Evolutionary conservation across 2,329 filamentous ascomycete species (phyloP), one percentile per base, ranked within the genome.

Genomic region (Teratosphaeria epicoccoides): DNA sequence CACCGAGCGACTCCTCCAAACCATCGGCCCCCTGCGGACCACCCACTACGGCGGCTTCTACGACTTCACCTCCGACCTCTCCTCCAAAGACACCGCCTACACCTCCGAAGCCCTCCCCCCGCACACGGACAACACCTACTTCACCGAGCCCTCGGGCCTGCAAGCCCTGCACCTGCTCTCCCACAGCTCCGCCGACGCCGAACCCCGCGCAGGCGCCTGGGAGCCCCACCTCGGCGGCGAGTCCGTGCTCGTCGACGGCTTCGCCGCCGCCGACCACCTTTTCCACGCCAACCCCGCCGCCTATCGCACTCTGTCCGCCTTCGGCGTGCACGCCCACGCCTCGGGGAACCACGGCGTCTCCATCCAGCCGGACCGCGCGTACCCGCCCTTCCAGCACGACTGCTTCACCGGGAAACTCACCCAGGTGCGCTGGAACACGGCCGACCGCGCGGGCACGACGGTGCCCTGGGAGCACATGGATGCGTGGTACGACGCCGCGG

Each of bases 51-150:
- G 82, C 56, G 83, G 78, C 24, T 87, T 87, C 68, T 87, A 83
- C 73, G 91, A 96, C 69, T 97, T 97, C 68, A 87, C 87, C 0
- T 85, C 90, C 4, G 87, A 96, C 68, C 78, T 96, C 23, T 84
- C 88, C 24, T 85, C 85, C 64, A 90, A 90, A 58, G 67, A 69
- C 49, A 70, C 67, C 17, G 67, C 67, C 3, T 98, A 97, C 71
- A 96, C 91, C 1, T 88, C 85, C 61, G 76, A 93, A 48, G 83
- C 83, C 1, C 79, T 98, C 2, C 81, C 82, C 20, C 84, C 87
- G 0, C 93, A 98, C 69, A 97, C 91, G 1, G 93, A 98, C 70
- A 97, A 82, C 6, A 95, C 91, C 1, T 97, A 98, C 70, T 97
- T 97, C 71, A 89, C 82, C 22, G 91, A 97, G 57, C 91, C 93